A percentile compares a stretch with the other conserved stretches of the same genome.
phyloP scores from a whole-genome alignment of 2,329 filamentous ascomycete genomes.

The Hirsutella minnesotensis region DNA sequence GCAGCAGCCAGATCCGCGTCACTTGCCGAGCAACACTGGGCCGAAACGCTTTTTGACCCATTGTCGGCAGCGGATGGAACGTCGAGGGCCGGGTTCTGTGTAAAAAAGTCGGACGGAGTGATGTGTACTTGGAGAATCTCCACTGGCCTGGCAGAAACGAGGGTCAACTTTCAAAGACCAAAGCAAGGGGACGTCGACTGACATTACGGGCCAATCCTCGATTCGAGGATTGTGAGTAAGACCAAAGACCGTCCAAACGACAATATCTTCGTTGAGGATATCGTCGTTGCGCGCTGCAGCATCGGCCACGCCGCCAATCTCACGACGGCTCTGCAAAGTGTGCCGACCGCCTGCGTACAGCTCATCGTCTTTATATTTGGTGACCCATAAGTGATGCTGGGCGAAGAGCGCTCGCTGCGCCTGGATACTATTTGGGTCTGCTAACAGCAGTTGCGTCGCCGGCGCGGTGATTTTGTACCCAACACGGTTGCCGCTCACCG shows the following conservation, averaged over 20 bases:
- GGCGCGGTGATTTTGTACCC: constrained; percentile 34
- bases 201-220: constrained; percentile 61
- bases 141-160: constrained; percentile 30
- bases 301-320: constrained; percentile 23
- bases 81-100: constrained; percentile 33
- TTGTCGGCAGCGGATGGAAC: constrained; percentile 24
- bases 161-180: too few relatives aligned
- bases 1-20: too few relatives aligned
- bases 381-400: constrained; percentile 33
- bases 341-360: constrained; percentile 30
- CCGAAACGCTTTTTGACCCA: constrained; percentile 2
- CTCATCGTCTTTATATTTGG: constrained; percentile 31
- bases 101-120: constrained; percentile 36
- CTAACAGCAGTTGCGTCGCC: constrained; percentile 26
- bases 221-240: constrained; percentile 54
- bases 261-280: constrained; percentile 36
- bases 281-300: constrained; percentile 31
- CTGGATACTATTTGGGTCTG: constrained; percentile 27
- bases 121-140: constrained; percentile 35
- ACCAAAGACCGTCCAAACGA: constrained; percentile 46
- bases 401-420: constrained; percentile 28
- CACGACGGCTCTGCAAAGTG: constrained; percentile 29
- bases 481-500: constrained; percentile 30
- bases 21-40: background rate
- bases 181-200: too few relatives aligned